Conservation (phyloP, 2,329 filamentous ascomycete species). For the Sarocladium strictum region DNA sequence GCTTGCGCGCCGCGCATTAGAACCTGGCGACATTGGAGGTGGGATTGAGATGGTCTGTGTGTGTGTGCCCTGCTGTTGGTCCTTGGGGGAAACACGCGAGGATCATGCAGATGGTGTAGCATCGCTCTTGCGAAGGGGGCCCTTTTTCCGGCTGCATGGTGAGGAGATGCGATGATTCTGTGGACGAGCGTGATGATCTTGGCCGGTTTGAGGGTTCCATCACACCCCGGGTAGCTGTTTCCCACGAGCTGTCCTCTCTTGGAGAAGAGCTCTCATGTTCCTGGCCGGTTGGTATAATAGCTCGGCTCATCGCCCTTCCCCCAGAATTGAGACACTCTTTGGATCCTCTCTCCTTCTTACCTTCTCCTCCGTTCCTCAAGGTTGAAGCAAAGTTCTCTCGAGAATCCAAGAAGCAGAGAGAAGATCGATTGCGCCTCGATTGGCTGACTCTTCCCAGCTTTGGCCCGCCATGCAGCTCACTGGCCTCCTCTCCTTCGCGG, state of each 20-base stretch:
- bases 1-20: no score
- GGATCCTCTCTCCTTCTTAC: background rate
- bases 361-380: constrained; percentile 7
- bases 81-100: constrained; percentile 2
- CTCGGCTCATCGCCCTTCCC: background rate
- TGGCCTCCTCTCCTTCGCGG: constrained; percentile 12
- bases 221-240: background rate
- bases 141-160: background rate
- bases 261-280: background rate
- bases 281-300: background rate
- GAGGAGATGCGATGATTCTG: background rate
- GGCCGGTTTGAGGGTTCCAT: background rate
- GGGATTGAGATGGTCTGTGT: background rate
- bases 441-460: background rate
- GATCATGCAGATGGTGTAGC: background rate
- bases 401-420: no score
- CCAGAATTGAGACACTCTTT: background rate
- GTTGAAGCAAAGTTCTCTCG: background rate
- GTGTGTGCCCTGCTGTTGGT: constrained; percentile 4
- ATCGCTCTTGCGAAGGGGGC: background rate
- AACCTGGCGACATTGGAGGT: background rate
- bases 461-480: constrained; percentile 17
- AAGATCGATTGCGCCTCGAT: no score
- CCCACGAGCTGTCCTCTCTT: background rate
- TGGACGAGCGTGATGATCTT: background rate